These are phyloP conservation scores for Fusarium annulatum DNA, from an alignment of 2,329 filamentous ascomycete species.

Conservation along the genomic window DNA sequence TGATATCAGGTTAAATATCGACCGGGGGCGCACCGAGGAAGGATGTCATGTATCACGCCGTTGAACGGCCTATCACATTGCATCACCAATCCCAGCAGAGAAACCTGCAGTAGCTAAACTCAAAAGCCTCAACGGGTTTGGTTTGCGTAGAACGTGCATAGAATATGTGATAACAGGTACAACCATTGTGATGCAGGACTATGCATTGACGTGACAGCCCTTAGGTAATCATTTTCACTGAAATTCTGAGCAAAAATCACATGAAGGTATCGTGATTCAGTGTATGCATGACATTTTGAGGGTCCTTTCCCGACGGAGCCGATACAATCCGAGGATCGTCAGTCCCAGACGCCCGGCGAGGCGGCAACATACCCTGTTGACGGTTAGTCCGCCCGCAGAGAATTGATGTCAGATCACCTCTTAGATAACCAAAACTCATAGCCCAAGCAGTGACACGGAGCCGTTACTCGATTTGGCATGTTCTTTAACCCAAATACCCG, in stretches of 20 bases:
- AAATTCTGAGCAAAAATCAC: neutral
- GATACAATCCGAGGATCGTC: constrained; percentile 9
- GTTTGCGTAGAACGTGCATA: neutral
- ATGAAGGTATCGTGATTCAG: neutral
- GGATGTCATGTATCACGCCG: neutral
- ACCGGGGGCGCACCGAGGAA: constrained; percentile 16
- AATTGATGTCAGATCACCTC: neutral
- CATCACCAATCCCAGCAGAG: neutral
- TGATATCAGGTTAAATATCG: neutral
- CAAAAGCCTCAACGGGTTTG: neutral
- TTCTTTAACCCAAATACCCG: neutral
- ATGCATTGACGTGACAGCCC: neutral
- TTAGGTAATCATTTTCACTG: neutral
- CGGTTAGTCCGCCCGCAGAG: constrained; percentile 1
- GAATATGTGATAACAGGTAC: neutral
- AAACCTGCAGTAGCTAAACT: neutral
- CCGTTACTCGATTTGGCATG: constrained; percentile 12
- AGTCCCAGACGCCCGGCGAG: neutral
- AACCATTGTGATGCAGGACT: neutral
- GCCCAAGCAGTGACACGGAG: neutral
- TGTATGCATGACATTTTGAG: neutral
- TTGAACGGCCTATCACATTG: neutral
- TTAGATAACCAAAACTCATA: neutral
- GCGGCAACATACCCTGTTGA: neutral
- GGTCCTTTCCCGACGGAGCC: neutral